Conservation (phyloP, 106 monocot species). For the Hemerocallis citrina region DNA sequence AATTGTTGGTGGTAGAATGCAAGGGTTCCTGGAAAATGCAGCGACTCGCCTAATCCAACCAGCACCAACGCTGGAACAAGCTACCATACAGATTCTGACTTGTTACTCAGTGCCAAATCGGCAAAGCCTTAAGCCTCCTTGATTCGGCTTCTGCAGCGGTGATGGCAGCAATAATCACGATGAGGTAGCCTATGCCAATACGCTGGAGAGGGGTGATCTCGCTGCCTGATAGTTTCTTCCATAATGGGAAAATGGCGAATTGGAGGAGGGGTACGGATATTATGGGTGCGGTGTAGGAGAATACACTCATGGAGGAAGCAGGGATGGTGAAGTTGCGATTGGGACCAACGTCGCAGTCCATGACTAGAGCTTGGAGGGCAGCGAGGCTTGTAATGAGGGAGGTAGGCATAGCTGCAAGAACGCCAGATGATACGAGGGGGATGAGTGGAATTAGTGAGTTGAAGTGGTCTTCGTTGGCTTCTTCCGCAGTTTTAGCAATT, state of each 20-base stretch:
- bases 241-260: background rate
- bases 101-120: too few relatives aligned
- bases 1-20: slow-evolving; percentile 9
- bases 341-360: slow-evolving; percentile 12
- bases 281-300: background rate
- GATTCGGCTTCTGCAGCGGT: background rate
- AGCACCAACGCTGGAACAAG: slow-evolving; percentile 3
- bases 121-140: background rate
- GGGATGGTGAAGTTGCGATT: background rate
- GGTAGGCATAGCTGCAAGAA: background rate
- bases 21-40: slow-evolving; percentile 10
- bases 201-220: slow-evolving; percentile 4
- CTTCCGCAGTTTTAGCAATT: background rate
- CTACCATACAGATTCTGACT: background rate
- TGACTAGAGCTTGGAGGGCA: slow-evolving; percentile 15
- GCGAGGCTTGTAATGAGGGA: background rate
- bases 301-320: slow-evolving; percentile 2
- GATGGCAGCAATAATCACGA: background rate
- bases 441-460: background rate
- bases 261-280: slow-evolving; percentile 6
- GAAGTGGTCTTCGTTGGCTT: background rate
- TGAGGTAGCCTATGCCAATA: background rate
- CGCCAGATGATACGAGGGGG: slow-evolving; percentile 6
- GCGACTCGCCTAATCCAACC: slow-evolving; percentile 2
- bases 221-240: background rate